Evolutionary conservation across 164 flowering plant genomes (phyloP), one percentile per base, ranked within the genome.

Genomic region (Vitis rotundifolia): DNA sequence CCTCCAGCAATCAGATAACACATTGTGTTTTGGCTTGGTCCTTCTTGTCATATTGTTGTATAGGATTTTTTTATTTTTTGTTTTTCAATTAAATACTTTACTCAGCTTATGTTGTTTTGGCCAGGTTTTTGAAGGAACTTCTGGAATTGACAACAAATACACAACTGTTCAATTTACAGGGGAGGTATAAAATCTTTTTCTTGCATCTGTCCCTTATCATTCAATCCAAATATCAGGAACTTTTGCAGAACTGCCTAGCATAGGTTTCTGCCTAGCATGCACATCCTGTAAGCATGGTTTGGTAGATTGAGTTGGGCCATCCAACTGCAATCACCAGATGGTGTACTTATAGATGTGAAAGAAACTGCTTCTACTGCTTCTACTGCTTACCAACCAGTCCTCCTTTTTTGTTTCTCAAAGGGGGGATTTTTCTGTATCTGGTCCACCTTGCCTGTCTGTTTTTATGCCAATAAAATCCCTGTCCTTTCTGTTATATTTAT

Each of bases 151-250:
- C 84, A 96, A 91, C 85, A 93, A 93, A 76, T 89, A 75, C 73
- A 96, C 99, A 19, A 96, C 98, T 19, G 98, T 93, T 73, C 99
- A 96, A 77, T 96, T 96, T 78, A 96, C 98, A 2, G 99, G 99
- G 69, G 99, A 96, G 92, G 97, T 96, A 81, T 19, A 63, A 51
- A 31, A 9, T 19, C 56, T 22, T 49, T 70, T 53, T 5, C 37
- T 54, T 47, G 11, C 7, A 15, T 22, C 26, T 29, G 54, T 58
- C n/a, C 19, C 59, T 66, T 11, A 22, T 59, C 50, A 18, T 51
- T 61, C 31, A 37, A 7, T 37, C 14, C 2, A 0, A 37, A 10
- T n/a, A 13, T 59, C 26, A 8, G 19, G 12, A 61, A 49, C 11
- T 50, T 22, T 64, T 50, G 9, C 12, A 18, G 50, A 19, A 19